Base-by-base conservation (phyloP, 2,329 filamentous ascomycete species). In the Colletotrichum truncatum region DNA sequence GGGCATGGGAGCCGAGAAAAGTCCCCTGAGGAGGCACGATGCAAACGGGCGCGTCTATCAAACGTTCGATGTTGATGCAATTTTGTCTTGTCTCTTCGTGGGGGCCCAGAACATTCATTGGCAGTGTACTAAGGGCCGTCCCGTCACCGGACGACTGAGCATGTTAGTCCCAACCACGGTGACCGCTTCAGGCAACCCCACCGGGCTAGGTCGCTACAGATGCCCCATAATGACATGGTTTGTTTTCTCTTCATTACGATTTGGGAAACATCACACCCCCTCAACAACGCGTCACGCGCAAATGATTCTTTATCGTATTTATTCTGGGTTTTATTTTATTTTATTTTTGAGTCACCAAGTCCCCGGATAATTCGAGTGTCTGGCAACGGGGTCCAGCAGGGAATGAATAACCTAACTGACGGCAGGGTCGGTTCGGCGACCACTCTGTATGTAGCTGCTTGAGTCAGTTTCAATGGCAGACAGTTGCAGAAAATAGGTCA, bases 21-120 rank as follows among this genome's bases (percentile, higher is more conserved):
- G 14, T 46, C 38, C 12, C 46, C 38, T 23, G 30, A 36, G 39
- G 23, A 34, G 49, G 26, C 23, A 21, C 30, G 12, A 46, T 39
- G 57, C 21, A 61, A 52, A 43, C 46, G 26, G n/a, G 46, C 36
- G 14, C 25, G 36, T 21, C 57, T n/a, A 41, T 46, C 26, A 10
- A 23, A 26, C 48, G 45, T 38, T n/a, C 30, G 28, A 55, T 45
- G 36, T 32, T 48, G 57, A 46, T 61, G 49, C 57, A 53, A 54
- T 36, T 28, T 52, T 32, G 48, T 55, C 39, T 61, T 21, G n/a
- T n/a, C 21, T 34, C 18, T 39, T 56, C 39, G 28, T 46, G 39
- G 36, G 39, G n/a, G 16, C 28, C 10, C 18, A 16, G 25, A 41
- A 55, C 16, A 25, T 34, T 38, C 26, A 34, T 45, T 55, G 52